A percentile compares a stretch with the other conserved stretches of the same genome.
phyloP scores from a whole-genome alignment of 345 rosid species.

The Psidium friedrichsthalianum region DNA sequence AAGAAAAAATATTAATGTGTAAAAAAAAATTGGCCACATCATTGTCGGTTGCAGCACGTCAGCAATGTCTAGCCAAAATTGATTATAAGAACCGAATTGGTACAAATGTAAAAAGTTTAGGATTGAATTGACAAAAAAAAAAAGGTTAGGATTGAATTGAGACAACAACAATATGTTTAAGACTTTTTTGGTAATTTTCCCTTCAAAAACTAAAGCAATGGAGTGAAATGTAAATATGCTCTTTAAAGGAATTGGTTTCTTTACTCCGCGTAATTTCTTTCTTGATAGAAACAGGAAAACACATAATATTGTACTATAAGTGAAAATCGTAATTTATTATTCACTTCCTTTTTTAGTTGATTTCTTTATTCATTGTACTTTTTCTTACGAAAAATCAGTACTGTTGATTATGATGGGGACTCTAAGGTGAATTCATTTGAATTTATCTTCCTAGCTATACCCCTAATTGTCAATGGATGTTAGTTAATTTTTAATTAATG shows the following conservation, averaged over 20 bases:
- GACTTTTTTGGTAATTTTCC: too few species aligned
- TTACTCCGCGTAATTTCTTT: neutral
- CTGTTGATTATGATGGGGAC: neutral
- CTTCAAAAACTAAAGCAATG: neutral
- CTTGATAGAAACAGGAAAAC: neutral
- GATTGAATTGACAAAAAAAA: too few species aligned
- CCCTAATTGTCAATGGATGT: neutral
- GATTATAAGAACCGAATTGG: too few species aligned
- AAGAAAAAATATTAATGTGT: too few species aligned
- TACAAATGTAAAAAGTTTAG: too few species aligned
- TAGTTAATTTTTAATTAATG: neutral
- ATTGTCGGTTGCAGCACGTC: too few species aligned
- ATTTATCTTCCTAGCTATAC: neutral
- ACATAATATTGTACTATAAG: neutral
- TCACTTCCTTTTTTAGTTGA: neutral
- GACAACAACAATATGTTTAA: too few species aligned
- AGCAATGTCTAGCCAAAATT: too few species aligned
- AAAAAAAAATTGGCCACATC: too few species aligned
- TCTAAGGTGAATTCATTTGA: neutral
- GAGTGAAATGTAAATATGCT: neutral
- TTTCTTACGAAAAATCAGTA: neutral
- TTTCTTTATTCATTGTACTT: neutral
- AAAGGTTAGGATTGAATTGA: too few species aligned
- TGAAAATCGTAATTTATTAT: neutral
- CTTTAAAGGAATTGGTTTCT: neutral